A percentile compares a stretch with the other conserved stretches of the same genome.
Evolutionary conservation across 441 rosid species (phyloP).

Genomic region (Eutrema salsugineum): DNA sequence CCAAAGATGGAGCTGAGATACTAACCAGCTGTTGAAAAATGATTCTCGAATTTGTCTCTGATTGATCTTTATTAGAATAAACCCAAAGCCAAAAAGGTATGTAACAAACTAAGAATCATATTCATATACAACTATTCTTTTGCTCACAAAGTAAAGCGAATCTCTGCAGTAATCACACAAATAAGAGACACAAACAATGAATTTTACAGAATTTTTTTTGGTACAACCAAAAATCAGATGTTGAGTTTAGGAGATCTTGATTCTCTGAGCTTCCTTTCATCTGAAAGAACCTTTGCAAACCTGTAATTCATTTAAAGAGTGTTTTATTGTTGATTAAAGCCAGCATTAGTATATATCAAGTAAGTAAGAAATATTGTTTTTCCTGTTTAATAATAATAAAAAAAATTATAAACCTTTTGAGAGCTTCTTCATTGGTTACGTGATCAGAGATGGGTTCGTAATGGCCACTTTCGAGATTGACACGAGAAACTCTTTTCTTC

Average conservation of each 20-base stretch:
- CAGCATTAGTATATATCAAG: background rate
- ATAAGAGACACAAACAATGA: conserved; percentile 6
- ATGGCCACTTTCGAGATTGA: conserved; percentile 42
- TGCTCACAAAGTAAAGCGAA: background rate
- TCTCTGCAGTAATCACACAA: conserved; percentile 8
- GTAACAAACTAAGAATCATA: conserved; percentile 11
- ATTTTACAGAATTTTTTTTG: background rate
- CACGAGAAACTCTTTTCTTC: conserved; percentile 43
- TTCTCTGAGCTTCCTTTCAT: conserved; percentile 29
- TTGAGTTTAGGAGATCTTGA: conserved; percentile 25
- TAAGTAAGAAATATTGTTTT: background rate
- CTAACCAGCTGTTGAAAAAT: conserved; percentile 46
- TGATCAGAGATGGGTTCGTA: conserved; percentile 22
- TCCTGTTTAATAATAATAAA: background rate
- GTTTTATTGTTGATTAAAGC: background rate
- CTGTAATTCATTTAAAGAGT: conserved; percentile 8
- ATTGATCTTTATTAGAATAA: background rate
- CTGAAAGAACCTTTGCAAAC: conserved; percentile 31
- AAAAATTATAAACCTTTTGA: conserved; percentile 20
- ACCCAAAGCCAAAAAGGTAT: background rate
- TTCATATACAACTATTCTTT: conserved; percentile 18
- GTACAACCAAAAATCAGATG: background rate
- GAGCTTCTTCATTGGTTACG: conserved; percentile 40
- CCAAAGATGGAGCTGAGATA: conserved; percentile 83
- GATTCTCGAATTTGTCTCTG: background rate